These are phyloP conservation scores for Fusarium sp. DNA, from an alignment of 2,329 filamentous ascomycete genomes.

Conservation along the genomic window DNA sequence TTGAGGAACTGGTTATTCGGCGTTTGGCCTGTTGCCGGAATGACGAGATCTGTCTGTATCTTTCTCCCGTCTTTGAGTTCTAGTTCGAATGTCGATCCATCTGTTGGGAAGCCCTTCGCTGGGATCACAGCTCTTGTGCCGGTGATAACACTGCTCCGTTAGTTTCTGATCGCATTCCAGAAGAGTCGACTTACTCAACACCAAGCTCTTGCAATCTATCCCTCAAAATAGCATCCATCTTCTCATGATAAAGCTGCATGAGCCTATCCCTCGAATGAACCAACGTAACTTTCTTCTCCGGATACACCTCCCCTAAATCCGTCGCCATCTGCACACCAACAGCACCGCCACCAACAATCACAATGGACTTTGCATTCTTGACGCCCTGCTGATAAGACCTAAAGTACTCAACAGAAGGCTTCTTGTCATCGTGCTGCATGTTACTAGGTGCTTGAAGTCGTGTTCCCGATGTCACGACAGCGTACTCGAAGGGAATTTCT, in stretches of 20 bases:
- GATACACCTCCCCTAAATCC: constrained; percentile 38
- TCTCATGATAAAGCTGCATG: constrained; percentile 38
- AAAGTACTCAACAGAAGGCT: constrained; percentile 33
- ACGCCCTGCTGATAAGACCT: constrained; percentile 31
- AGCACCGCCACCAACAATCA: constrained; percentile 38
- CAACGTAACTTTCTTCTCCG: constrained; percentile 34
- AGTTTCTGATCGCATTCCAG: too few species aligned
- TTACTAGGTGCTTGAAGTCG: constrained; percentile 35
- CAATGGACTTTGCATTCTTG: constrained; percentile 32
- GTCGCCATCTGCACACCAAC: constrained; percentile 41
- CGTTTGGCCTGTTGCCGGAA: constrained; percentile 37
- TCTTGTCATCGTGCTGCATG: constrained; percentile 37
- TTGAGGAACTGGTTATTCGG: constrained; percentile 40
- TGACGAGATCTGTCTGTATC: constrained; percentile 33
- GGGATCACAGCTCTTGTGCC: constrained; percentile 36
- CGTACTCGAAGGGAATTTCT: constrained; percentile 36
- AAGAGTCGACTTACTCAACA: constrained; percentile 33
- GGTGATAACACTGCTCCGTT: constrained; percentile 20
- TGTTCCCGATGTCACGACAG: constrained; percentile 35
- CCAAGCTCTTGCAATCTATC: constrained; percentile 33
- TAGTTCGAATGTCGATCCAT: constrained; percentile 28
- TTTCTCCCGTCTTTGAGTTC: constrained; percentile 36
- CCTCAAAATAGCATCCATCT: constrained; percentile 37
- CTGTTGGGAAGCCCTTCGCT: constrained; percentile 28
- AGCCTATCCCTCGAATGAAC: constrained; percentile 37